phyloP scores from a whole-genome alignment of 225 moss, liverwort and hornwort genomes.

The Marchantia paleacea region DNA sequence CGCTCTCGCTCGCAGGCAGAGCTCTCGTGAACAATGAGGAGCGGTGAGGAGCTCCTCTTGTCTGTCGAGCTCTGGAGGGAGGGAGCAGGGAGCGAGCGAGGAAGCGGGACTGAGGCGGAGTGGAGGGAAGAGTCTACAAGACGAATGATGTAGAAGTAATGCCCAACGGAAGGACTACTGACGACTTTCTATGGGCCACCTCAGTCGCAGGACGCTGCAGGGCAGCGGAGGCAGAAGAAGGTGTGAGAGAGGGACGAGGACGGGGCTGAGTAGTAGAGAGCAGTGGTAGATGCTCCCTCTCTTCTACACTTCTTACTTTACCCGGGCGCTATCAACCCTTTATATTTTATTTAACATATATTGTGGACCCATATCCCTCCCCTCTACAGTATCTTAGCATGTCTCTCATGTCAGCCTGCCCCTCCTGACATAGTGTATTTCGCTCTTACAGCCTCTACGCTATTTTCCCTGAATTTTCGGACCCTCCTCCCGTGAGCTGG shows the following conservation, averaged over 20 bases:
- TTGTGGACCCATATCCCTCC: background rate
- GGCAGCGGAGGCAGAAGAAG: background rate
- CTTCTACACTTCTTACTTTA: slow-evolving; percentile 1
- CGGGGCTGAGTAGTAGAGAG: background rate
- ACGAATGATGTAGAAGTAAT: background rate
- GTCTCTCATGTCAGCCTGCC: slow-evolving; percentile 2
- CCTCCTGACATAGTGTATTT: background rate
- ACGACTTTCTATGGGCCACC: background rate
- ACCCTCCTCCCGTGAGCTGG: background rate
- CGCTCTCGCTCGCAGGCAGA: background rate
- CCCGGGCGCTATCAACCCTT: background rate
- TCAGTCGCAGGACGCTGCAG: background rate
- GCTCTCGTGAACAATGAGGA: slow-evolving; percentile 15
- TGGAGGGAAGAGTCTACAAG: slow-evolving; percentile 3
- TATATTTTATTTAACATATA: slow-evolving; percentile 11
- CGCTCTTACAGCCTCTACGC: background rate
- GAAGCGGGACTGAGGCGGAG: background rate
- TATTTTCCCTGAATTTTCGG: background rate
- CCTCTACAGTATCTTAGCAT: slow-evolving; percentile 10
- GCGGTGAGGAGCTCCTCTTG: slow-evolving; percentile 14
- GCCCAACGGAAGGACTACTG: background rate
- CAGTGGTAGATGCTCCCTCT: slow-evolving; percentile 11
- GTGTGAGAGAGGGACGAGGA: background rate
- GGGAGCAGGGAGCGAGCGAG: background rate
- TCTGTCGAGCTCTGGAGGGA: background rate